Evolutionary conservation across 345 rosid species (phyloP).

Genomic region (Bruguiera sexangula): DNA sequence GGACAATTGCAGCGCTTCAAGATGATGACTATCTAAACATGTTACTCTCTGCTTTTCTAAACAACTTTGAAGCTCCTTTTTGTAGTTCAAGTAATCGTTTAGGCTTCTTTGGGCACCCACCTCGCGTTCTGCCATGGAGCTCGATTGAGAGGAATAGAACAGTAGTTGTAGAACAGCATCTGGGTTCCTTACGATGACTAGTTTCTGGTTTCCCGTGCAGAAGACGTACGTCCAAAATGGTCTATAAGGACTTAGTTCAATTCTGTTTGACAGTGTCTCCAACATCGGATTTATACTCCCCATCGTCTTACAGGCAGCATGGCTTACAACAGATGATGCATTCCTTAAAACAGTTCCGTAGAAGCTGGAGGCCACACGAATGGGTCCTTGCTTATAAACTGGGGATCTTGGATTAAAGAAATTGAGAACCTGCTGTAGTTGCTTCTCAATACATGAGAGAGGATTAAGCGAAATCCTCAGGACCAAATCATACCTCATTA

Average conservation of each 20-base stretch:
- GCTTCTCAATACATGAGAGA: conserved; percentile 29
- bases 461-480: conserved; percentile 67
- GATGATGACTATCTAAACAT: conserved; percentile 26
- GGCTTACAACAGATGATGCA: conserved; percentile 51
- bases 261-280: conserved; percentile 52
- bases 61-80: conserved; percentile 26
- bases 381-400: conserved; percentile 3
- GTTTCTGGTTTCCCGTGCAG: conserved; percentile 40
- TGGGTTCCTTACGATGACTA: conserved; percentile 53
- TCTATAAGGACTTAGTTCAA: conserved; percentile 69
- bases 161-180: conserved; percentile 72
- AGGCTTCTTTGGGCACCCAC: conserved; percentile 41
- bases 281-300: conserved; percentile 58
- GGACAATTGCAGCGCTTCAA: conserved; percentile 36
- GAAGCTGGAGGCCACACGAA: conserved; percentile 16
- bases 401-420: conserved; percentile 23
- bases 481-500: conserved; percentile 58
- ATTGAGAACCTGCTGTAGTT: conserved; percentile 30
- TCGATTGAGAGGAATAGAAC: conserved; percentile 58
- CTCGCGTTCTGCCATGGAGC: conserved; percentile 27
- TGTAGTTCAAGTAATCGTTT: conserved; percentile 43
- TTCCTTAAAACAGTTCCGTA: conserved; percentile 48
- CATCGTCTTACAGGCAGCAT: conserved; percentile 58
- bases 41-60: conserved; percentile 26
- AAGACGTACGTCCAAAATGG: conserved; percentile 75